Evolutionary conservation across 1,139 yeast genomes (phyloP), one percentile per base, ranked within the genome.

Genomic region (Spathaspora sp.): DNA sequence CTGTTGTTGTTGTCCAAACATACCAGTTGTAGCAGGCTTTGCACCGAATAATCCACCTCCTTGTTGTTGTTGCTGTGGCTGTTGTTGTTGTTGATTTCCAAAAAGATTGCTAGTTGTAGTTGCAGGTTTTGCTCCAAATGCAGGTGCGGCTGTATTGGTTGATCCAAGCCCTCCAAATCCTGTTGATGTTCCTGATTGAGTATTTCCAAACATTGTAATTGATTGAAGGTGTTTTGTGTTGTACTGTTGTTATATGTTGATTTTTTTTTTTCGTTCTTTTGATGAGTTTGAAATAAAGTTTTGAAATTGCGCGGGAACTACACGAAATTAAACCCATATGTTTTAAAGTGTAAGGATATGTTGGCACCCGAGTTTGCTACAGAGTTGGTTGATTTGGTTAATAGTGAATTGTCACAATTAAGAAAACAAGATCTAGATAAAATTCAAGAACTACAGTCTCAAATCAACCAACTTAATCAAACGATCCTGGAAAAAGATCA

Each of bases 121-220:
- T n/a, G 52, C 50, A 16, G 58, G 52, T 42, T 52, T 54, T 31
- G 43, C 47, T 13, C 64, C 70, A 52, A 64, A 65, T 58, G 59
- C 18, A 51, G 38, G 38, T 34, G 31, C 11, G 11, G 31, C 39
- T 10, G 48, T 42, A 37, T 41, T 42, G n/a, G 52, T 54, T 13
- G 49, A 38, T 10, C 65, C 65, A 47, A 61, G 61, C 23, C 57
- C 58, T 7, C 60, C 60, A 44, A 55, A 54, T 13, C 54, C 44
- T 18, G 61, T 45, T 23, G 55, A 38, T 15, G 55, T 33, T 15
- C 50, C 27, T 40, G 53, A 40, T 42, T 56, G 50, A 13, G 53
- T 42, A 9, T 55, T 44, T 45, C 61, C 61, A 49, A 58, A 57
- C 61, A 58, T 45, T 31, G 36, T 31, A 27, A 27, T 15, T 15